Evolutionary conservation across 2,329 filamentous ascomycete genomes (phyloP).

Genomic region (Fusarium setosum): DNA sequence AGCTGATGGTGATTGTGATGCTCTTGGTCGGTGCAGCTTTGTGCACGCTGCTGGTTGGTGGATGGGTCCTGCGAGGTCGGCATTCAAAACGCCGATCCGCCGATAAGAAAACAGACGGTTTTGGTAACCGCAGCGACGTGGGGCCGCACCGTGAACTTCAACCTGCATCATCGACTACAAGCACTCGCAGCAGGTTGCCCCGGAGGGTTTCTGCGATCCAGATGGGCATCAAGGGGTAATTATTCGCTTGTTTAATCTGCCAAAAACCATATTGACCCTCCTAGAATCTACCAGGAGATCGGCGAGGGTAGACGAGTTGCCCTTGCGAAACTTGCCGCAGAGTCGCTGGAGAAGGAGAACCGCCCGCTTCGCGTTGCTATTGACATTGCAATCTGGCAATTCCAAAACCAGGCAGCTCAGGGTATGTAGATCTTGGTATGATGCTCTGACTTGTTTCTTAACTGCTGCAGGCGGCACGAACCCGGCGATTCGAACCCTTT

Average conservation of each 20-base stretch:
- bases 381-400: constrained; percentile 97
- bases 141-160: constrained; percentile 31
- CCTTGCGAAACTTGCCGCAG: constrained; percentile 83
- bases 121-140: constrained; percentile 48
- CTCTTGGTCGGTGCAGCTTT: constrained; percentile 24
- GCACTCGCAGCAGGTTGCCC: constrained; percentile 11
- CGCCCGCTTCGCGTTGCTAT: constrained; percentile 88
- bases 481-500: constrained; percentile 89
- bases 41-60: constrained; percentile 39
- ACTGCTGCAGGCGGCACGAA: constrained; percentile 77
- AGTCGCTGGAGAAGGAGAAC: constrained; percentile 76
- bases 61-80: constrained; percentile 34
- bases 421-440: constrained; percentile 53
- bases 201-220: constrained; percentile 18
- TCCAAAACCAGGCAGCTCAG: constrained; percentile 87
- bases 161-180: constrained; percentile 32
- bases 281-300: constrained; percentile 90
- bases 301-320: constrained; percentile 83
- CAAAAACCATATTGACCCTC: not conserved
- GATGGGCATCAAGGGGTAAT: constrained; percentile 76
- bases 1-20: constrained; percentile 23
- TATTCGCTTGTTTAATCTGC: accelerated
- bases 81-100: constrained; percentile 43
- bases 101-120: constrained; percentile 43
- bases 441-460: constrained; percentile 5